Conservation (phyloP, 2,329 filamentous ascomycete species). For the Neofusicoccum laricinum region DNA sequence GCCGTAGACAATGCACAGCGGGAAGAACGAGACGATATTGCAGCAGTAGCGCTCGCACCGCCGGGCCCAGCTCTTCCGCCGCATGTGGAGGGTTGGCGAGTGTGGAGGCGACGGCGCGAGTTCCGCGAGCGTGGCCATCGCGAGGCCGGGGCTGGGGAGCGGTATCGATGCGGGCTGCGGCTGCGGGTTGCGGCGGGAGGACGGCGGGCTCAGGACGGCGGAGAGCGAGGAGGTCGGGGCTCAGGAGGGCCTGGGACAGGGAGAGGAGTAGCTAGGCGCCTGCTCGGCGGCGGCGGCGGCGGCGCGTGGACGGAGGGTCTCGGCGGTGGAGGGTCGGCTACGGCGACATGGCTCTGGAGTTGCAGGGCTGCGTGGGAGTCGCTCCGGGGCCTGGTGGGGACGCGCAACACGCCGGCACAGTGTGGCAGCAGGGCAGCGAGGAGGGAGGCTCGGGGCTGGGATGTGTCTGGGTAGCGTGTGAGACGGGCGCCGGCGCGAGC, state of each 20-base stretch:
- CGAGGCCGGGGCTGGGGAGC: background rate
- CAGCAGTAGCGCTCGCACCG: constrained; percentile 83
- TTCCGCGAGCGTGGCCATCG: constrained; percentile 36
- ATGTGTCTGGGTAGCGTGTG: background rate
- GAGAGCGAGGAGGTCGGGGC: background rate
- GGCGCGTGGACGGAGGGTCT: background rate
- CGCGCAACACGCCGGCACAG: background rate
- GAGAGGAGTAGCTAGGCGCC: background rate
- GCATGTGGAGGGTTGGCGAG: constrained; percentile 37
- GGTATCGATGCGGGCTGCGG: background rate
- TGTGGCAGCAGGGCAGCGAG: too few relatives aligned
- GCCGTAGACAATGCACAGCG: constrained; percentile 83
- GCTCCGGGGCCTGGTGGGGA: background rate
- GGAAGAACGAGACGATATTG: constrained; percentile 73
- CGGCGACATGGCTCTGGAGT: constrained; percentile 3
- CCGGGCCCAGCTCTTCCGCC: constrained; percentile 55
- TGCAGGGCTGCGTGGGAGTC: background rate
- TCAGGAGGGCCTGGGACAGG: background rate
- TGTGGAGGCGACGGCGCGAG: constrained; percentile 36
- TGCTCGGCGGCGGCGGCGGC: background rate
- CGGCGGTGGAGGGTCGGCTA: constrained; percentile 2
- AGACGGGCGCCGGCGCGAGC: background rate
- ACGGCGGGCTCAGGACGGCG: background rate
- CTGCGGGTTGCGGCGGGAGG: background rate
- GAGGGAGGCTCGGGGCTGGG: background rate